Base-by-base conservation (phyloP, 2,329 filamentous ascomycete genomes). In the Trichoderma sp. region DNA sequence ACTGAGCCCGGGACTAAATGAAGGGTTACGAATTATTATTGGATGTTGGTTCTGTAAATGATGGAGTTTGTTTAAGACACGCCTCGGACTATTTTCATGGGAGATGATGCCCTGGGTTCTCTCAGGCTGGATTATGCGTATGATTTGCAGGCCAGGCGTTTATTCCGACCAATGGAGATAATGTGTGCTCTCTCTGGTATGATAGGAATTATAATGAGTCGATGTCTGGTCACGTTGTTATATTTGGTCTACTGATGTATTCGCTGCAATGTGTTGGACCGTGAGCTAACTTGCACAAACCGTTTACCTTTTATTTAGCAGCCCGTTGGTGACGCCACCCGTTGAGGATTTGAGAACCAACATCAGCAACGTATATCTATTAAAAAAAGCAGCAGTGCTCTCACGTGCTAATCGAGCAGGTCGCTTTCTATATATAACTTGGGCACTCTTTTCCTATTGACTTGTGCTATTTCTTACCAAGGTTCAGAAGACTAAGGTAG, bases 141-240 rank as follows among this genome's bases (percentile, higher is more conserved):
- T 81, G 80, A 81, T 69, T 79, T 78, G 80, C 78, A 76, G 76
- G 78, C 76, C 74, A 75, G 78, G 80, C 80, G 80, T 82, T 83
- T 76, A 73, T 75, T 74, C 77, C 78, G 74, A 80, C 77, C 82
- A 82, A 83, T 83, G 77, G 76, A 82, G 71, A 76, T 76, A 67
- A 66, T 68, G 39, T 32, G 56, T 13, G 60, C 61, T 65, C 32
- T 53, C 54, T 39, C 25, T 53, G 60, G 60, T 45, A 22, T 35
- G 57, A 45, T 32, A 48, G 52, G 48, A 53, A 54, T 34, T 34
- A 58, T 35, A 27, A 45, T 48, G 48, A 42, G 39, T 27, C 64
- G 58, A 61, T 45, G 42, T 61, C 42, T 61, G 58, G 39, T 25
- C 42, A 61, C n/a, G 22, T 25, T 61, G 37, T 27, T 52, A 61